Conservation (phyloP, 2,329 filamentous ascomycete genomes). For the Penicillium verrucosum region DNA sequence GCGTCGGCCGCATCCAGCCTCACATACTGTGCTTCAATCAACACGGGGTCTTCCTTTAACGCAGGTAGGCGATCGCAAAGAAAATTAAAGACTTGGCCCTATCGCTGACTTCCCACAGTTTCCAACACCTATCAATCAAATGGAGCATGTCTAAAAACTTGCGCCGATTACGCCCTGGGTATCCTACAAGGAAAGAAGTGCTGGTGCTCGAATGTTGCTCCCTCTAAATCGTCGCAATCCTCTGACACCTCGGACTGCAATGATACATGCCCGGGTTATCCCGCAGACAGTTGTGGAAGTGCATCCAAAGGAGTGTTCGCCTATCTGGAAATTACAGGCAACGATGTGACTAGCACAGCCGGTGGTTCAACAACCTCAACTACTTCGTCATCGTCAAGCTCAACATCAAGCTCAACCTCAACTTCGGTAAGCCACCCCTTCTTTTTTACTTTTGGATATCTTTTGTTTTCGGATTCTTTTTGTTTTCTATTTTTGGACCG, state of each 20-base stretch:
- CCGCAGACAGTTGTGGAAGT: conserved; percentile 46
- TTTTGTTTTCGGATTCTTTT: conserved; percentile 5
- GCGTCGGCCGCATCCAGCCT: conserved; percentile 26
- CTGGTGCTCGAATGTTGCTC: conserved; percentile 50
- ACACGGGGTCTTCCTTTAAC: conserved; percentile 42
- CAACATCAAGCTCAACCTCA: conserved; percentile 10
- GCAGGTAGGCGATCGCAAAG: conserved; percentile 32
- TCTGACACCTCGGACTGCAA: conserved; percentile 34
- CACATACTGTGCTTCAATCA: conserved; percentile 44
- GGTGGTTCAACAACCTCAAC: conserved; percentile 17
- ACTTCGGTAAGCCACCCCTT: conserved; percentile 25
- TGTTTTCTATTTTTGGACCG: not conserved
- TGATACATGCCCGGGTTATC: conserved; percentile 47
- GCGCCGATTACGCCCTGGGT: conserved; percentile 45
- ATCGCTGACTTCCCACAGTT: conserved; percentile 29
- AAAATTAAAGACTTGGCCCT: not conserved
- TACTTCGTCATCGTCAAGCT: conserved; percentile 14
- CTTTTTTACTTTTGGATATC: not conserved
- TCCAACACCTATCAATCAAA: conserved; percentile 45
- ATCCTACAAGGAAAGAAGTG: conserved; percentile 47
- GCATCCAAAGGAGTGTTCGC: conserved; percentile 39
- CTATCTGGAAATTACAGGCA: conserved; percentile 41
- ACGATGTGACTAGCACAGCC: conserved; percentile 34
- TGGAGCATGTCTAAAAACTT: conserved; percentile 42
- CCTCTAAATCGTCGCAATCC: conserved; percentile 34